Conservation (phyloP, 345 rosid species). For the Dipteronia sinensis region DNA sequence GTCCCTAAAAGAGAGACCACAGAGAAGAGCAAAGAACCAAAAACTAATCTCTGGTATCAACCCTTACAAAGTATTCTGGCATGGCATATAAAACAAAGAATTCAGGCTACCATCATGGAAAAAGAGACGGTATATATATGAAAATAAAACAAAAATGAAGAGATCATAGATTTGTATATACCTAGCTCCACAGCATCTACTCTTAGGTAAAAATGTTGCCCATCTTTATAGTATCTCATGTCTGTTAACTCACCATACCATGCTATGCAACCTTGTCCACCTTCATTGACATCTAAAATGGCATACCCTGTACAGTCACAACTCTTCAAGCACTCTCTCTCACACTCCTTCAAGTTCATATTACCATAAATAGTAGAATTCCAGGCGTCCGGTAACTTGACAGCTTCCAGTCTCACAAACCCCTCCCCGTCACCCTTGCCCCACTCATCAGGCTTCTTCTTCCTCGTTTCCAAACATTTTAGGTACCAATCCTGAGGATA, state of each 20-base stretch:
- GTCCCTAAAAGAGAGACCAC: no score
- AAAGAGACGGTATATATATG: no score
- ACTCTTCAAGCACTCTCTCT: conserved; percentile 2
- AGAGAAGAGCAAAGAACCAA: no score
- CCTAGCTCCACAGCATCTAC: conserved; percentile 11
- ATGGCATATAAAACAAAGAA: no score
- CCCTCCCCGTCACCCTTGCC: conserved; percentile 14
- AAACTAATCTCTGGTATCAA: no score
- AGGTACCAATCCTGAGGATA: neutral
- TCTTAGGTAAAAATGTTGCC: neutral
- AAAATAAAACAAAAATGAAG: no score
- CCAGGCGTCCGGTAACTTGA: conserved; percentile 6
- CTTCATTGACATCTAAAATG: no score
- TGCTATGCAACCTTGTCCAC: neutral
- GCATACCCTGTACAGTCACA: conserved; percentile 14
- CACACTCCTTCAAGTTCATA: neutral
- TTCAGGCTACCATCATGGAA: no score
- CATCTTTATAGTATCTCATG: neutral
- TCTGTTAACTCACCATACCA: conserved; percentile 10
- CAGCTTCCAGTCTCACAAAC: conserved; percentile 9
- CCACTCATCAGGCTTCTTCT: neutral
- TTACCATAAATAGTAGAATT: neutral
- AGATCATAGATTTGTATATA: neutral
- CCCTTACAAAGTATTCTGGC: no score
- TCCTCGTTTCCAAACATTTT: neutral